phyloP scores from a whole-genome alignment of 257 asterid genomes.

The Leptodermis oblonga region DNA sequence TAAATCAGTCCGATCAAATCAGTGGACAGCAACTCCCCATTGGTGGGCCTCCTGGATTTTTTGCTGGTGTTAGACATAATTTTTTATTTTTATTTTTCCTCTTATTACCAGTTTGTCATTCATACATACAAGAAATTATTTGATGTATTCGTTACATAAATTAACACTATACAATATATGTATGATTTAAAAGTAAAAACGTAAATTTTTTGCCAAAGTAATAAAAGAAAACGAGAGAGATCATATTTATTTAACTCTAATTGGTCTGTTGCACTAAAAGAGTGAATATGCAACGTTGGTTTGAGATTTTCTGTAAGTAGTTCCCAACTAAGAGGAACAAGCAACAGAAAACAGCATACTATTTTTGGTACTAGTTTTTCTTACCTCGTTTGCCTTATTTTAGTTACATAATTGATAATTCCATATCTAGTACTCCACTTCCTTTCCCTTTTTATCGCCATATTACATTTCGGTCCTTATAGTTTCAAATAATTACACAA shows the following conservation, averaged over 20 bases:
- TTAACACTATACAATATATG: no score
- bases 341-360: not conserved
- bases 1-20: not conserved
- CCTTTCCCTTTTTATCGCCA: not conserved
- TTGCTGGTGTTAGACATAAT: no score
- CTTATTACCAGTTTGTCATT: not conserved
- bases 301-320: conserved; percentile 5
- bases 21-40: not conserved
- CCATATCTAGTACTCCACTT: not conserved
- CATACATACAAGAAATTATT: no score
- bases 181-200: no score
- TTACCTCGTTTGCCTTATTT: not conserved
- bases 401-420: not conserved
- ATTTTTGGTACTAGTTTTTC: conserved; percentile 1
- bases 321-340: conserved; percentile 20
- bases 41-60: conserved; percentile 1
- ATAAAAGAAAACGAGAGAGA: no score
- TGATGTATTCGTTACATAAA: no score
- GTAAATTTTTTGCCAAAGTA: no score
- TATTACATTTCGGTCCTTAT: no score
- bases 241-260: no score
- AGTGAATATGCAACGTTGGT: not conserved
- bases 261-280: no score
- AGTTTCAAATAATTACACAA: no score
- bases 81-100: no score